Percentiles rank a stretch among this genome's conserved stretches.
Evolutionary conservation across 164 flowering plant genomes (phyloP).

Genomic region (Chimonanthus salicifolius): DNA sequence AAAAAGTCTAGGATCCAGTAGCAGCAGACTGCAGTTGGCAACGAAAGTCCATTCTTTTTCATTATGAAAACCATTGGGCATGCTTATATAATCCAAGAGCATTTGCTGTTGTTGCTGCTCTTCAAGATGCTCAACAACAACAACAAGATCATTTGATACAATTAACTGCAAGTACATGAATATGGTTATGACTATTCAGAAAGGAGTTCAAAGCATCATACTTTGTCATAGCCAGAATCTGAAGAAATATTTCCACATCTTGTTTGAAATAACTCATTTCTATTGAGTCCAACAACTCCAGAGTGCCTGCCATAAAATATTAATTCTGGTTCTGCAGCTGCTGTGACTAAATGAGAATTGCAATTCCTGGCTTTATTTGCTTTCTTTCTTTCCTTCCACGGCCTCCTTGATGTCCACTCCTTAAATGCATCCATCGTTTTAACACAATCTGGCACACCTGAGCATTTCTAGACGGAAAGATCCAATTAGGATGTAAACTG

Average conservation of each 20-base stretch:
- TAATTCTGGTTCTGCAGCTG: slow-evolving; percentile 57
- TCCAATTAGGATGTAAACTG: slow-evolving; percentile 1
- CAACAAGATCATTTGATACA: too few relatives aligned
- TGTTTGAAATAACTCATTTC: slow-evolving; percentile 37
- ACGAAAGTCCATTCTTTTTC: too few relatives aligned
- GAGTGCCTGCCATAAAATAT: slow-evolving; percentile 77
- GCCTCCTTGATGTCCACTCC: slow-evolving; percentile 78
- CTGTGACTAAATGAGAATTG: slow-evolving; percentile 15
- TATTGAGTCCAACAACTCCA: slow-evolving; percentile 73
- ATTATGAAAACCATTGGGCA: too few relatives aligned
- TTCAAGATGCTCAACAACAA: too few relatives aligned
- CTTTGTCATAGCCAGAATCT: slow-evolving; percentile 81
- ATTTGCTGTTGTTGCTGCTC: too few relatives aligned
- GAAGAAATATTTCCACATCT: slow-evolving; percentile 24
- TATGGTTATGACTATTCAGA: background rate
- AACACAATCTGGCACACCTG: slow-evolving; percentile 33
- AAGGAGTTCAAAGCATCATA: slow-evolving; percentile 19
- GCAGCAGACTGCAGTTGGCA: too few relatives aligned
- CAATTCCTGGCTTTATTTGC: slow-evolving; percentile 38
- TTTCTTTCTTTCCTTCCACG: slow-evolving; percentile 79
- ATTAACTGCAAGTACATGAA: too few relatives aligned
- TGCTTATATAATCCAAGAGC: too few relatives aligned
- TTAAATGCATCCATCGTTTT: slow-evolving; percentile 32
- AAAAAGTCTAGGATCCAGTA: too few relatives aligned
- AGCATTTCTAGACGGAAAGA: slow-evolving; percentile 27